Percentiles rank a stretch among this genome's conserved stretches.
Conservation (phyloP, 139 green algal species). For the Chlamydomonas urium region DNA sequence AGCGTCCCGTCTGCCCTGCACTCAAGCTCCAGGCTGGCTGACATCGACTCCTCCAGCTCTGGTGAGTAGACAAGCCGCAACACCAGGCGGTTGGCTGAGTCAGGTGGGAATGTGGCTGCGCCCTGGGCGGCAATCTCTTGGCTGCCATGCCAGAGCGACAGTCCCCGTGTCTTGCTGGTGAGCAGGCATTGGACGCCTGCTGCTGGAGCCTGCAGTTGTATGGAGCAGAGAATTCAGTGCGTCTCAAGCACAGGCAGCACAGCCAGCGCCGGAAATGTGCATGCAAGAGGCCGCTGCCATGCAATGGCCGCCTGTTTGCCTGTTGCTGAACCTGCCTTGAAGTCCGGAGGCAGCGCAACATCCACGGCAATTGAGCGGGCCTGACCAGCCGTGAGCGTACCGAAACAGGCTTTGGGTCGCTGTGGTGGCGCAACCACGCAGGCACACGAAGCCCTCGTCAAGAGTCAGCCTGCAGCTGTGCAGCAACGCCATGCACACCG, state of each 20-base stretch:
- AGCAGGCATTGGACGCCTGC: neutral
- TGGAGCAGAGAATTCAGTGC: neutral
- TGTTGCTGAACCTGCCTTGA: slow-evolving; percentile 1
- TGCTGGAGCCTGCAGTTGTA: neutral
- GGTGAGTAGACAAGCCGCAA: neutral
- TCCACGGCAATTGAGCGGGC: slow-evolving; percentile 5
- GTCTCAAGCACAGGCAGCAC: neutral
- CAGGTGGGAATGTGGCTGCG: neutral
- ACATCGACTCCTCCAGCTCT: slow-evolving; percentile 6
- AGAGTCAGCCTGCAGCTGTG: neutral
- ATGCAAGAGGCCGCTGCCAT: neutral
- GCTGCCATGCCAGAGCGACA: neutral
- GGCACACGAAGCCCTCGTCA: neutral
- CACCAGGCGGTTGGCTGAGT: neutral
- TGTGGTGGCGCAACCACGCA: neutral
- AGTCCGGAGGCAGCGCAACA: neutral
- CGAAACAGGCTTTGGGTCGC: slow-evolving; percentile 11
- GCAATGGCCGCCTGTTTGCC: neutral
- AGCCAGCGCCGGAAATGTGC: neutral
- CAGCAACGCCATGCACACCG: neutral
- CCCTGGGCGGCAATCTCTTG: neutral
- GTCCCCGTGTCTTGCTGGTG: neutral
- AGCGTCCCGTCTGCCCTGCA: neutral
- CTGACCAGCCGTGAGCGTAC: neutral
- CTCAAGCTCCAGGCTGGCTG: neutral